Conservation (phyloP, 495 filamentous ascomycete genomes). For the Penicillium verhagenii region DNA sequence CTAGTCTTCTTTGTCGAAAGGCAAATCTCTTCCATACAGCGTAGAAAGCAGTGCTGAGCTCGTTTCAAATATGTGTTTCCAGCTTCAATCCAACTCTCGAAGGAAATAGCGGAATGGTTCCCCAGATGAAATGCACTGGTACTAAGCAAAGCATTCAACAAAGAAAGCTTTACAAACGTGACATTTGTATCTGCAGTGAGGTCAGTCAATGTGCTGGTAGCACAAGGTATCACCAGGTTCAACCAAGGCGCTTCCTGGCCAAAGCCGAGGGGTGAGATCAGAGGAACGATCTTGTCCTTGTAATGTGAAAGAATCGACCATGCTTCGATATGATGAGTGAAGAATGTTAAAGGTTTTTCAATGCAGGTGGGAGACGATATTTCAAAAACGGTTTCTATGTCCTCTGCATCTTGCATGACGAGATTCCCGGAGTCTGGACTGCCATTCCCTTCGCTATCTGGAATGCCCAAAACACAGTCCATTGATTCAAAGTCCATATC, state of each 20-base stretch:
- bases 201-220: slow-evolving; percentile 15
- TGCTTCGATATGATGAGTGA: slow-evolving; percentile 4
- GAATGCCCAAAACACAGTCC: background rate
- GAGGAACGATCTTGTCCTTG: slow-evolving; percentile 15
- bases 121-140: slow-evolving; percentile 21
- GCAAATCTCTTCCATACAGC: slow-evolving; percentile 12
- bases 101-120: background rate
- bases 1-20: slow-evolving; percentile 2
- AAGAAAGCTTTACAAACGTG: slow-evolving; percentile 10
- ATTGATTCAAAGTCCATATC: background rate
- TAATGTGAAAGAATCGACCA: slow-evolving; percentile 24
- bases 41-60: slow-evolving; percentile 10
- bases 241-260: slow-evolving; percentile 18
- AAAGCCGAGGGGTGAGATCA: slow-evolving; percentile 17
- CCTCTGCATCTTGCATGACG: background rate
- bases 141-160: slow-evolving; percentile 18
- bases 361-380: background rate
- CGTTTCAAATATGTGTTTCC: slow-evolving; percentile 8
- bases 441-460: background rate
- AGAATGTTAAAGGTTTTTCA: background rate
- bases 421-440: background rate
- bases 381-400: background rate
- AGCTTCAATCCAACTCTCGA: slow-evolving; percentile 3
- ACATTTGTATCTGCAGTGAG: slow-evolving; percentile 4
- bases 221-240: slow-evolving; percentile 18